A percentile compares a stretch with the other conserved stretches of the same genome.
These are phyloP conservation scores for Fusarium sp. DNA, from an alignment of 2,329 filamentous ascomycete species.

Conservation along the genomic window DNA sequence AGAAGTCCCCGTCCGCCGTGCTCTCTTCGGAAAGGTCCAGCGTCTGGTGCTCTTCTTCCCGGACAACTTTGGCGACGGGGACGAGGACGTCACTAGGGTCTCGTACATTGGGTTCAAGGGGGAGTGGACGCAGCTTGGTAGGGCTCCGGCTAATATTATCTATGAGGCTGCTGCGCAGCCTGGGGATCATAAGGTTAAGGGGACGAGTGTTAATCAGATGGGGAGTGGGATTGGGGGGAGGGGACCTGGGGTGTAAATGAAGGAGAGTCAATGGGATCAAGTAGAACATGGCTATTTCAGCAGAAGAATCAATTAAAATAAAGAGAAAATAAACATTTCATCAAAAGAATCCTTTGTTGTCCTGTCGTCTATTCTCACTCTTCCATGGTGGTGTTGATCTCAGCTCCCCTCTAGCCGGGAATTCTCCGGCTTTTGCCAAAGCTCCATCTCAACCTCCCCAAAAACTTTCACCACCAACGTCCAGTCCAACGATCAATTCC, in stretches of 20 bases:
- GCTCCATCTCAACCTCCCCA: slow-evolving; percentile 32
- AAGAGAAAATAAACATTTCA: background rate
- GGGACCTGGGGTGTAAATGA: slow-evolving; percentile 46
- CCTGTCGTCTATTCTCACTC: background rate
- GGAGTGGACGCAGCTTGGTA: slow-evolving; percentile 85
- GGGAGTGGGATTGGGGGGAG: slow-evolving; percentile 61
- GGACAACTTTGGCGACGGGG: slow-evolving; percentile 84
- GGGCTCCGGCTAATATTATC: slow-evolving; percentile 76
- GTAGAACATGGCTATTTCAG: background rate
- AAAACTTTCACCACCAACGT: slow-evolving; percentile 39
- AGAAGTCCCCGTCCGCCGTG: slow-evolving; percentile 87
- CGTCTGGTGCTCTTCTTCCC: slow-evolving; percentile 85
- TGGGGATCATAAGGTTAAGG: slow-evolving; percentile 77
- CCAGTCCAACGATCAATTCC: background rate
- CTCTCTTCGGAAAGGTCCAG: slow-evolving; percentile 85
- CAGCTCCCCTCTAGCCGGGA: slow-evolving; percentile 23
- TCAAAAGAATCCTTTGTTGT: background rate
- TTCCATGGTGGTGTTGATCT: background rate
- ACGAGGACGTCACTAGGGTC: slow-evolving; percentile 80
- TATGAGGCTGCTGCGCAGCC: slow-evolving; percentile 97
- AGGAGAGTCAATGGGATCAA: background rate
- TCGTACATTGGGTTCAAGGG: slow-evolving; percentile 92
- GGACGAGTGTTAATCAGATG: slow-evolving; percentile 62
- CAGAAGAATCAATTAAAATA: background rate
- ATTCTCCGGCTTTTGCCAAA: slow-evolving; percentile 38